Conservation (phyloP, 345 rosid species). For the Hibiscus trionum region DNA sequence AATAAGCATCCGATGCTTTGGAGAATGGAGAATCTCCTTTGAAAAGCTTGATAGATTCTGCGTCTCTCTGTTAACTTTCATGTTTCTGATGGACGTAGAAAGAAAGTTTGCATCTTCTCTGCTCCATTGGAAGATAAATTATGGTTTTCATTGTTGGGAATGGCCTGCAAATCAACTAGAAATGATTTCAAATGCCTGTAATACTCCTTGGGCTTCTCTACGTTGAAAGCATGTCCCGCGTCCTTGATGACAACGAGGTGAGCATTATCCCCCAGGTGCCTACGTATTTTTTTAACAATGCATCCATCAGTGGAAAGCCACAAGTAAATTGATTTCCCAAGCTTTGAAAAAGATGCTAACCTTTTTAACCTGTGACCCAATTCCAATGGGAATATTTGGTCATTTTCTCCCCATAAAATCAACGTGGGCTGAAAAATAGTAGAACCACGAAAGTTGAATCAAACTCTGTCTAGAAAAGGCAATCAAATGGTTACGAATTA, state of each 20-base stretch:
- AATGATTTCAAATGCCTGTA: slow-evolving; percentile 43
- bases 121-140: not conserved
- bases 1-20: not conserved
- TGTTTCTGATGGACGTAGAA: not conserved
- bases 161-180: slow-evolving; percentile 24
- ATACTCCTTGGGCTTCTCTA: slow-evolving; percentile 48
- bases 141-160: not conserved
- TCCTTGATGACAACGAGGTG: slow-evolving; percentile 46
- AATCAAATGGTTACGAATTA: not conserved
- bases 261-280: slow-evolving; percentile 58
- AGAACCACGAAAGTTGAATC: not conserved
- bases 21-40: not conserved
- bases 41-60: not conserved
- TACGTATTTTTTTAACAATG: not conserved
- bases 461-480: not conserved
- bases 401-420: slow-evolving; percentile 81
- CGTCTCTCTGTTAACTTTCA: not conserved
- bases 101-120: not conserved
- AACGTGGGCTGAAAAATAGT: slow-evolving; percentile 41
- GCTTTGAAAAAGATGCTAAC: slow-evolving; percentile 12
- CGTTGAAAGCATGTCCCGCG: slow-evolving; percentile 56
- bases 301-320: not conserved
- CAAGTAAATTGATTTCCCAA: not conserved
- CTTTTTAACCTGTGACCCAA: slow-evolving; percentile 61
- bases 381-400: slow-evolving; percentile 56